A percentile compares a stretch with the other conserved stretches of the same genome.
Evolutionary conservation across 2,329 filamentous ascomycete genomes (phyloP).

Genomic region (Pseudogymnoascus sp.): DNA sequence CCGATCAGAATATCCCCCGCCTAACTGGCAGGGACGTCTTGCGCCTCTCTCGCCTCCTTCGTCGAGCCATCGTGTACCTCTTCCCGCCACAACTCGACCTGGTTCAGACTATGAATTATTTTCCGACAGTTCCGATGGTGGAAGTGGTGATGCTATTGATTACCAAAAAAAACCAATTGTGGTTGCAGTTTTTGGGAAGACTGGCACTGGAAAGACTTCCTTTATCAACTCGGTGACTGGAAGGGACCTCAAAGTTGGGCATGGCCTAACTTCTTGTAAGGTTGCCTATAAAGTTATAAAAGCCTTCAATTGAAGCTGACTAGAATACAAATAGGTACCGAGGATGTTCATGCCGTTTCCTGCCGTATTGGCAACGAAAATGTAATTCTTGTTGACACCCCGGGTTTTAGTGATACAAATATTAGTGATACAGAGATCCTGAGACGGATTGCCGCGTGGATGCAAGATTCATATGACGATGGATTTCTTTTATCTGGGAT

Average conservation of each 20-base stretch:
- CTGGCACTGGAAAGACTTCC: slow-evolving; percentile 34
- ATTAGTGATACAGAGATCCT: slow-evolving; percentile 33
- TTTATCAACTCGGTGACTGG: slow-evolving; percentile 28
- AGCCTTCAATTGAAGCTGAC: neutral
- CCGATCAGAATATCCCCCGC: neutral
- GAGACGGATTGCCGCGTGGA: slow-evolving; percentile 27
- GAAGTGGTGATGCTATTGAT: slow-evolving; percentile 18
- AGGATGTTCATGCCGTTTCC: slow-evolving; percentile 6
- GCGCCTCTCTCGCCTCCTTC: neutral
- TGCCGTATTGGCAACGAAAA: neutral
- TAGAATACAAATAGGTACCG: slow-evolving; percentile 6
- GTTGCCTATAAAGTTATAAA: neutral
- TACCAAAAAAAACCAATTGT: slow-evolving; percentile 13
- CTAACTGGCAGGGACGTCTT: neutral
- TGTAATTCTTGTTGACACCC: slow-evolving; percentile 31
- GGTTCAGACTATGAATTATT: neutral
- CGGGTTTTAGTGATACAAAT: slow-evolving; percentile 36
- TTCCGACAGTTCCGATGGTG: neutral
- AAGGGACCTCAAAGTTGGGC: slow-evolving; percentile 24
- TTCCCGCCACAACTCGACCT: neutral
- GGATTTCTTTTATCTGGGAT: slow-evolving; percentile 27
- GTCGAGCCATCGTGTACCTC: neutral
- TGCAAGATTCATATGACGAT: slow-evolving; percentile 21
- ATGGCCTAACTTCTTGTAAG: slow-evolving; percentile 27
- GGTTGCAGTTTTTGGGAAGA: slow-evolving; percentile 36